Base-by-base conservation (phyloP, 345 rosid genomes). In the Stellera chamaejasme region DNA sequence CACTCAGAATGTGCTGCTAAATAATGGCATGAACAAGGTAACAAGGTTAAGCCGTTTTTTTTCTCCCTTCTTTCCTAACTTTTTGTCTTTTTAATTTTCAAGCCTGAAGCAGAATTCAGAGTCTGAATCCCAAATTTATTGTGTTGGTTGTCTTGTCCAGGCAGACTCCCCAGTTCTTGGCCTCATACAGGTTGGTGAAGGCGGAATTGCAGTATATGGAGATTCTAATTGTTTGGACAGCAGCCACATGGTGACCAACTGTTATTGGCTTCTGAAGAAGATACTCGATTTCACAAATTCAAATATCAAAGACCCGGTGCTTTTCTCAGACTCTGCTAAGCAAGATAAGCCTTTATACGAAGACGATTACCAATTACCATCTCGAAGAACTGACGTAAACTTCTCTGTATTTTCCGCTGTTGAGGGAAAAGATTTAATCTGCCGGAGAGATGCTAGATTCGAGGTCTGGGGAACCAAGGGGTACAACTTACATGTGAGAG, bases 391-490 rank as follows among this genome's bases (percentile, higher is more conserved):
- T 23, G 99, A 92, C 69, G 76, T 88, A 60, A 92, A 92, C 74
- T 86, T 86, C 80, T 86, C 94, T 5, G 44, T 62, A 2, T 86
- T 86, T 74, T 92, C 98, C 65, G 76, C 84, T 50, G 95, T 92
- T 27, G 65, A 77, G 64, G 85, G 82, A 48, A 86, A 82, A 76
- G 89, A 92, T 60, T 69, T 84, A 72, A 67, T 86, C 58, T 88
- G 98, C 70, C 49, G 70, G 61, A 66, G 77, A 44, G 97, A 92
- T 73, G 84, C 97, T 26, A 82, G 97, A 79, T 88, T 78, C 52
- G 98, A 92, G 77, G 87, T 92, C 15, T 88, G 95, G 97, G 95
- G 87, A 39, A 88, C 94, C 6, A 92, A 86, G 64, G 98, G 98
- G 44, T 83, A 83, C 72, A 75, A 73, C 66, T 64, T 81, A 69